These are phyloP conservation scores for Calonectria fujianensis DNA, from an alignment of 2,329 filamentous ascomycete genomes.

Conservation along the genomic window DNA sequence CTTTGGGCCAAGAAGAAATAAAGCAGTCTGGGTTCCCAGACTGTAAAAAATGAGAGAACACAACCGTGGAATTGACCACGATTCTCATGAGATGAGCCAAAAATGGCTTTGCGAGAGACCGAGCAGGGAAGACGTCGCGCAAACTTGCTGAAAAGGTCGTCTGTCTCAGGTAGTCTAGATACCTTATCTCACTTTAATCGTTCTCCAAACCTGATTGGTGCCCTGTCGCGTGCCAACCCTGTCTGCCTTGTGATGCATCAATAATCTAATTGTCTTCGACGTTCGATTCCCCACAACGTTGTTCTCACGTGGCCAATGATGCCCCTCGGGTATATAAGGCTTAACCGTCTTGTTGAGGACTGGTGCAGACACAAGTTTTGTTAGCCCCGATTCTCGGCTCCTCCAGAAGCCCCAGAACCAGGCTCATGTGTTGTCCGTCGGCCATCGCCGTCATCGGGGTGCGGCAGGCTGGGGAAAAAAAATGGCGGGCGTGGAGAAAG, in stretches of 20 bases:
- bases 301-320: conserved; percentile 19
- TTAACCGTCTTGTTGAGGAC: conserved; percentile 25
- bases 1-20: conserved; percentile 37
- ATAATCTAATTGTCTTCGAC: background rate
- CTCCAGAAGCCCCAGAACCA: conserved; percentile 39
- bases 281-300: background rate
- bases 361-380: conserved; percentile 14
- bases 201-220: conserved; percentile 27
- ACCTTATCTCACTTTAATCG: conserved; percentile 44
- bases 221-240: conserved; percentile 5
- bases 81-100: conserved; percentile 24
- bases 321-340: conserved; percentile 29
- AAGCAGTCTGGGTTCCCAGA: conserved; percentile 32
- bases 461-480: conserved; percentile 48
- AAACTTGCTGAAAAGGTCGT: conserved; percentile 15
- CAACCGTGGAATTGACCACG: conserved; percentile 1
- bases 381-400: conserved; percentile 50
- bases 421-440: conserved; percentile 37
- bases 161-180: conserved; percentile 43
- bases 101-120: conserved; percentile 29
- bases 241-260: background rate
- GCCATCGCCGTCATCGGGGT: conserved; percentile 54
- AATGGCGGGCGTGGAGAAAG: conserved; percentile 39
- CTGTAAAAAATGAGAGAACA: conserved; percentile 42
- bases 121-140: conserved; percentile 16